Base-by-base conservation (phyloP, 2,329 filamentous ascomycete genomes). In the Chaetoscypha palmicola region DNA sequence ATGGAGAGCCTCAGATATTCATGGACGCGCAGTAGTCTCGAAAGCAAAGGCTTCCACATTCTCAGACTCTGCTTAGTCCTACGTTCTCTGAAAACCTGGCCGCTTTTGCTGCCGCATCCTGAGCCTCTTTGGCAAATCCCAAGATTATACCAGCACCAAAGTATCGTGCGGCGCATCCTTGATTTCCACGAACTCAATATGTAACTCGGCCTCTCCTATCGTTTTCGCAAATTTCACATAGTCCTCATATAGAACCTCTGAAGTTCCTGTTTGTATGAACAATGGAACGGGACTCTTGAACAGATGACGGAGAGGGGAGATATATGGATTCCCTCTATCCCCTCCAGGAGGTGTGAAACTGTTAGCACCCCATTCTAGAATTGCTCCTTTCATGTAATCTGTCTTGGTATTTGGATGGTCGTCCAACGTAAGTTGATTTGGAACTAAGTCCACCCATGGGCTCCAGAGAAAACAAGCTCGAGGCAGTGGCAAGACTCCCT, bases 61-160 rank as follows among this genome's bases (percentile, higher is more conserved):
- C n/a, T n/a, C n/a, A n/a, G n/a, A n/a, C n/a, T n/a, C n/a, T n/a
- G n/a, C n/a, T n/a, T n/a, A n/a, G n/a, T n/a, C n/a, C n/a, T n/a
- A n/a, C 35, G 9, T 17, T 22, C 9, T 31, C 17, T 2, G 33
- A 10, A 24, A 34, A 32, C 3, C 17, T 41, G 12, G 19, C 31
- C 9, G 40, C 40, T 19, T 36, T 21, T 12, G 10, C 9, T 19
- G 14, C 32, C 17, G 31, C 31, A 36, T 24, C 40, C 10, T 42
- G 3, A 8, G 22, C 40, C 32, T 36, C 31, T 17, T 26, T 35
- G 12, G 10, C 21, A 24, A 24, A 36, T 9, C 40, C 40, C n/a
- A 42, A 16, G 14, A 42, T n/a, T 4, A 28, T 36, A 19, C 40
- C 40, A n/a, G 40, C 31, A 4, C 20, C 31, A 36, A 42, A 42